Evolutionary conservation across 768 basidiomycete genomes (phyloP), one percentile per base, ranked within the genome.

Genomic region (Tricholoma furcatifolium): DNA sequence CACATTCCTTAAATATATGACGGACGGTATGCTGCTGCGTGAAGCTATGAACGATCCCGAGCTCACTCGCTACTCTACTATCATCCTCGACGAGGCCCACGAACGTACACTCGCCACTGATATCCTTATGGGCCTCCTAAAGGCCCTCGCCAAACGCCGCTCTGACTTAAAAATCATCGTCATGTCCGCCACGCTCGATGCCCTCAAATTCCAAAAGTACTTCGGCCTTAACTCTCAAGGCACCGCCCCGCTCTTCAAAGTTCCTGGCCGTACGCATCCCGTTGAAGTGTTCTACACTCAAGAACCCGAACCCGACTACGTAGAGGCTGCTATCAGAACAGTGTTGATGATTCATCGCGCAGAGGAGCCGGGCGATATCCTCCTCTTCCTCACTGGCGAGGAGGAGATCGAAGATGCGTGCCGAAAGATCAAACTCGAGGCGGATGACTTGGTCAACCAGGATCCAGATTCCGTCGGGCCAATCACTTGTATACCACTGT

Each of bases 1-100:
- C 30, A 98, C 97, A 0, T 97, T 99, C 71, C 78, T 99, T 58
- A 98, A 97, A 68, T 98, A 99, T 75, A 97, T 98, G 95, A 99
- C 97, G 14, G 97, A 99, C 62, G 97, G 96, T 81, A 97, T 98
- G 94, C 85, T 93, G 50, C 82, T 96, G n/a, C 86, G 94, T 17
- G 94, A 97, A 74, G 94, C 93, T 4, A 99, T 98, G 95, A 92
- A 95, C 70, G 96, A 98, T 70, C 89, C 92, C 8, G 79, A 83
- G 17, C 81, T 98, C 35, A 76, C 80, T 23, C 84, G 94, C 3
- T 99, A 99, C 69, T 96, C 93, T 17, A 98, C 96, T 18, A 94
- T 99, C 71, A 98, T 99, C 62, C 83, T 98, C 51, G 97, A 99
- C 68, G 97, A 99, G 74, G 97, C 93, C 5, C 97, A 99, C 74